These are phyloP conservation scores for Claviceps pazoutovae DNA, from an alignment of 2,329 filamentous ascomycete genomes.

Conservation along the genomic window DNA sequence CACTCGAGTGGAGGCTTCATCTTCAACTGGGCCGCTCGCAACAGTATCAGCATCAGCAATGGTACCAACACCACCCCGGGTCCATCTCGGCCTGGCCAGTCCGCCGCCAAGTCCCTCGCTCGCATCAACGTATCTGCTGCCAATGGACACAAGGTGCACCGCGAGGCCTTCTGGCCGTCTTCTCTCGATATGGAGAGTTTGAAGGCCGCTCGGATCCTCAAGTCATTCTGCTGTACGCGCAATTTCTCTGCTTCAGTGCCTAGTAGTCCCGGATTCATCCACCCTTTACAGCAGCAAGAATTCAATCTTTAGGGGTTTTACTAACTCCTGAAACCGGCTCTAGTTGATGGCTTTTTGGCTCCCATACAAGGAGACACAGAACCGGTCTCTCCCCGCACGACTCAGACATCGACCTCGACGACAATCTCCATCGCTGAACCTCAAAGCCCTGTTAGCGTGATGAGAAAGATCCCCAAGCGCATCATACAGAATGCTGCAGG, in stretches of 20 bases:
- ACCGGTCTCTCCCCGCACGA: slow-evolving; percentile 3
- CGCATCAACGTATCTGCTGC: slow-evolving; percentile 22
- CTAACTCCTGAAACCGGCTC: slow-evolving; percentile 3
- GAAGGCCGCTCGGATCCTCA: slow-evolving; percentile 77
- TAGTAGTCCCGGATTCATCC: neutral
- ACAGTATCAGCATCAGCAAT: slow-evolving; percentile 19
- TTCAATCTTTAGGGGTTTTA: neutral
- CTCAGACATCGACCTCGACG: slow-evolving; percentile 16
- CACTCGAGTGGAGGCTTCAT: slow-evolving; percentile 13
- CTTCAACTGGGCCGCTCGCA: slow-evolving; percentile 36
- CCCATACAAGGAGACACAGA: slow-evolving; percentile 19
- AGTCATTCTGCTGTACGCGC: slow-evolving; percentile 68
- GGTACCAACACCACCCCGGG: slow-evolving; percentile 4
- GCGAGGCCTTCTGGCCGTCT: slow-evolving; percentile 72
- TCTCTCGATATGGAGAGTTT: slow-evolving; percentile 80
- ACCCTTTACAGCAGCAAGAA: neutral
- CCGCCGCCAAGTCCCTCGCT: slow-evolving; percentile 11
- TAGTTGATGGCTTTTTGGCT: slow-evolving; percentile 43
- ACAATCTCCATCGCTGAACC: slow-evolving; percentile 12
- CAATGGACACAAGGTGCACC: slow-evolving; percentile 19
- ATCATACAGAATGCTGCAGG: slow-evolving; percentile 84
- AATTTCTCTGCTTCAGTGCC: neutral
- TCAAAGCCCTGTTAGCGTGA: slow-evolving; percentile 38
- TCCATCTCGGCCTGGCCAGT: neutral
- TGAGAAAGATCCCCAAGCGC: slow-evolving; percentile 71